Evolutionary conservation across 164 flowering plant species (phyloP).

Genomic region (Vitis labrusca): DNA sequence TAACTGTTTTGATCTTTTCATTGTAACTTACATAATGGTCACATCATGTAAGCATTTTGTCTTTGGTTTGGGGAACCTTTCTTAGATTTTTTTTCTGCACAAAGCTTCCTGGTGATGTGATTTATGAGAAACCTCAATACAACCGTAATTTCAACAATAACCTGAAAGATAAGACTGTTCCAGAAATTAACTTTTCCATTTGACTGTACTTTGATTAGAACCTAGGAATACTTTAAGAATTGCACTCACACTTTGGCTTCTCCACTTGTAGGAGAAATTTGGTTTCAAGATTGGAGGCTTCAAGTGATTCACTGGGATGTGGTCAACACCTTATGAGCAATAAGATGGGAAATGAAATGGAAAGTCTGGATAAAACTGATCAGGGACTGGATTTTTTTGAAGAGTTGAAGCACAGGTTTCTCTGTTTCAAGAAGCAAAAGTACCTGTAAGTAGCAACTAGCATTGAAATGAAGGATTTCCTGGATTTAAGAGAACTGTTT

Average conservation of each 20-base stretch:
- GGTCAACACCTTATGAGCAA: slow-evolving; percentile 23
- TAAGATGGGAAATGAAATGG: slow-evolving; percentile 21
- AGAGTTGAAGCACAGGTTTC: slow-evolving; percentile 60
- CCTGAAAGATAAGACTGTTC: too few species aligned
- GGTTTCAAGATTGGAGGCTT: slow-evolving; percentile 30
- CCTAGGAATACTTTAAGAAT: neutral
- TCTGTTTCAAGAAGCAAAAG: slow-evolving; percentile 62
- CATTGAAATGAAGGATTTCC: neutral
- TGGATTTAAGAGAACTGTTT: neutral
- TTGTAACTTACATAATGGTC: too few species aligned
- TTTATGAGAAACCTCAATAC: too few species aligned
- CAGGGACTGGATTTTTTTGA: slow-evolving; percentile 34
- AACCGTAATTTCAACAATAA: too few species aligned
- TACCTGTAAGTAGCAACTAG: slow-evolving; percentile 54
- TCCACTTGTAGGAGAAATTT: slow-evolving; percentile 29
- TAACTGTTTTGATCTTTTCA: too few species aligned
- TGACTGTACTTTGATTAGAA: neutral
- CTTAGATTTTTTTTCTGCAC: too few species aligned
- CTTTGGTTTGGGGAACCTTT: too few species aligned
- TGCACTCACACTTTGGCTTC: neutral
- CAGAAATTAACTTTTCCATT: too few species aligned
- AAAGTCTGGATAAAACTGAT: slow-evolving; percentile 18
- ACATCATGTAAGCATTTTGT: too few species aligned
- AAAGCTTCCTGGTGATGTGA: too few species aligned
- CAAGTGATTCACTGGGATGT: slow-evolving; percentile 21